Evolutionary conservation across 1,284 basidiomycete species (phyloP).

Genomic region (Vanrija humicola): DNA sequence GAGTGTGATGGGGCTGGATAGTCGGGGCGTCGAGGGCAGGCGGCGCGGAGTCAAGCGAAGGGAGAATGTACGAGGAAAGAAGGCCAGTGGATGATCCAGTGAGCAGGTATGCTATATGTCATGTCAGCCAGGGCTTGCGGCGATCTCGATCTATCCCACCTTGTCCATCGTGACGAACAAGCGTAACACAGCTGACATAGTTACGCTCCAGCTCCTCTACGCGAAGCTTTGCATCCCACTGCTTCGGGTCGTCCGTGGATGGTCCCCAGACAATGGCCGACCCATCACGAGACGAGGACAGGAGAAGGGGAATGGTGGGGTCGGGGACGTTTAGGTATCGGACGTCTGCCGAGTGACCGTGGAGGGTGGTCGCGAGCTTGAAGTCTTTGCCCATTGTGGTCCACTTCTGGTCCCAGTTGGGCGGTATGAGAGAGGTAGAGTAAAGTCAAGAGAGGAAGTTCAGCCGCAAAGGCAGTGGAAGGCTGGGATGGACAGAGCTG

Average conservation of each 20-base stretch:
- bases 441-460: background rate
- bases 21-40: constrained; percentile 55
- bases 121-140: background rate
- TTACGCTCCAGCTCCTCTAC: constrained; percentile 73
- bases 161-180: constrained; percentile 34
- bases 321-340: constrained; percentile 29
- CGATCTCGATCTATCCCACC: constrained; percentile 23
- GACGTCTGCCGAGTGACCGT: constrained; percentile 49
- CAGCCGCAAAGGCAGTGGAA: background rate
- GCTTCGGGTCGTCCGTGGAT: constrained; percentile 53
- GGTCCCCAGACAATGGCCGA: constrained; percentile 81
- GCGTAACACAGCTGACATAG: constrained; percentile 55
- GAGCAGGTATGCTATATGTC: constrained; percentile 69
- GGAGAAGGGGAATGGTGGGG: constrained; percentile 50
- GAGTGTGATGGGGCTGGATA: constrained; percentile 70
- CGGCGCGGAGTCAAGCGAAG: constrained; percentile 22
- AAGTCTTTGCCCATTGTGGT: constrained; percentile 49
- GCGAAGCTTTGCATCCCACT: constrained; percentile 68
- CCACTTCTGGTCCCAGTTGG: constrained; percentile 1
- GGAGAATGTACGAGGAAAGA: constrained; percentile 65
- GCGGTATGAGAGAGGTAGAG: background rate
- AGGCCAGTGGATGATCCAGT: constrained; percentile 81
- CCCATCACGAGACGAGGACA: constrained; percentile 85
- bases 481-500: constrained; percentile 5
- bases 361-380: constrained; percentile 74